Base-by-base conservation (phyloP, 768 basidiomycete species). In the Lactifluus pinguis region DNA sequence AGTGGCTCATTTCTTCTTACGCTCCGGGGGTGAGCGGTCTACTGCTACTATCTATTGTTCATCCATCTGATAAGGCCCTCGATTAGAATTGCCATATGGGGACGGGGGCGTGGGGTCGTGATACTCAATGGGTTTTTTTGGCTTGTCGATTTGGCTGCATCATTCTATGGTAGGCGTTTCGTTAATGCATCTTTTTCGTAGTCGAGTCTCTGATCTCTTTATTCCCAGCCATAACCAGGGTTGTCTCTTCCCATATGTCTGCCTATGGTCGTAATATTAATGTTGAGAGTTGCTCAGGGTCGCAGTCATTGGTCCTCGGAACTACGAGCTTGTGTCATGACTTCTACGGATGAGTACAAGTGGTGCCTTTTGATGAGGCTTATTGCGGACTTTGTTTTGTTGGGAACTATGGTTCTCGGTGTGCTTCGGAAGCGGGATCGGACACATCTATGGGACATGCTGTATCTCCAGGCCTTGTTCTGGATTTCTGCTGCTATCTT, bases 381-480 rank as follows among this genome's bases (percentile, higher is more conserved):
- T 25, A 7, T 62, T 11, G 36, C 36, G 25, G 63, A 64, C 14
- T 44, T 44, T 1, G n/a, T 42, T 14, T 53, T 64, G 19, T 41
- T 2, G 63, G 63, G 25, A 25, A 25, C 25, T 25, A 25, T 25
- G 25, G 25, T 25, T 25, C 25, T 25, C 25, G 25, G 25, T 15
- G 63, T 64, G 8, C 55, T 64, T 39, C 55, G 48, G 38, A 64
- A 64, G 52, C 36, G 47, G 41, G 62, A 62, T 47, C 30, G 49
- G 38, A 64, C 61, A 15, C 36, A 53, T 21, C 38, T 64, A 30
- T 64, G 63, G 63, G 52, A 61, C 34, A 13, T 64, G 52, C 30
- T 64, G 51, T 62, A 57, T 25, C 41, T 62, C 48, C 63, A 64
- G 25, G 63, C 39, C 29, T 32, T 64, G 5, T 45, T 61, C n/a